phyloP scores from a whole-genome alignment of 805 yeast species.

The Starmerella scarabaei region DNA sequence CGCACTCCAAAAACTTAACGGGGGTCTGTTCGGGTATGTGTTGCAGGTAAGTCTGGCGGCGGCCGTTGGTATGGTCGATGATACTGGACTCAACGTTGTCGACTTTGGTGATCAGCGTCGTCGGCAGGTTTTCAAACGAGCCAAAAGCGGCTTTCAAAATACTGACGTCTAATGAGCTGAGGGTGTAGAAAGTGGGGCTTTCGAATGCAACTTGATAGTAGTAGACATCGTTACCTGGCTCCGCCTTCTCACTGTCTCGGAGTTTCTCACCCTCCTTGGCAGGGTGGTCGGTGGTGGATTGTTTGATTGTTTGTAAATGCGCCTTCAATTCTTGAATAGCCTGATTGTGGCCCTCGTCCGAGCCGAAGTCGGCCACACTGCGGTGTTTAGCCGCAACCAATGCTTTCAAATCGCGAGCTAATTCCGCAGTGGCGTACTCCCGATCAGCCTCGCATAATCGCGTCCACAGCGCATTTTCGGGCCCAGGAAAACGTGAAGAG shows the following conservation, averaged over 20 bases:
- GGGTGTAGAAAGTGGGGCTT: conserved; percentile 49
- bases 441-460: conserved; percentile 58
- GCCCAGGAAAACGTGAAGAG: conserved; percentile 24
- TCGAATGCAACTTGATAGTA: conserved; percentile 71
- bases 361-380: conserved; percentile 30
- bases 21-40: conserved; percentile 80
- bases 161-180: conserved; percentile 69
- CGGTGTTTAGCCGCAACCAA: conserved; percentile 40
- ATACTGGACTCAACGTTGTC: conserved; percentile 62
- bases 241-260: no score
- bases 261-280: conserved; percentile 1
- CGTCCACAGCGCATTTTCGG: conserved; percentile 34
- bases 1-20: conserved; percentile 69
- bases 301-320: conserved; percentile 2
- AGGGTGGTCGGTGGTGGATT: background rate
- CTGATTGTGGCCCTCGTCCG: conserved; percentile 17
- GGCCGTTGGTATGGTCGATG: conserved; percentile 36
- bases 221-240: conserved; percentile 30
- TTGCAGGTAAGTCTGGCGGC: conserved; percentile 57
- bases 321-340: conserved; percentile 13
- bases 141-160: conserved; percentile 53
- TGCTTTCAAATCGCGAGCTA: conserved; percentile 44
- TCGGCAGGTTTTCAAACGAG: conserved; percentile 54
- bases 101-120: conserved; percentile 44
- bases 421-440: conserved; percentile 41